Percentiles rank a stretch among this genome's conserved stretches.
phyloP scores from a whole-genome alignment of 164 flowering plant genomes.

The Vitis riparia region DNA sequence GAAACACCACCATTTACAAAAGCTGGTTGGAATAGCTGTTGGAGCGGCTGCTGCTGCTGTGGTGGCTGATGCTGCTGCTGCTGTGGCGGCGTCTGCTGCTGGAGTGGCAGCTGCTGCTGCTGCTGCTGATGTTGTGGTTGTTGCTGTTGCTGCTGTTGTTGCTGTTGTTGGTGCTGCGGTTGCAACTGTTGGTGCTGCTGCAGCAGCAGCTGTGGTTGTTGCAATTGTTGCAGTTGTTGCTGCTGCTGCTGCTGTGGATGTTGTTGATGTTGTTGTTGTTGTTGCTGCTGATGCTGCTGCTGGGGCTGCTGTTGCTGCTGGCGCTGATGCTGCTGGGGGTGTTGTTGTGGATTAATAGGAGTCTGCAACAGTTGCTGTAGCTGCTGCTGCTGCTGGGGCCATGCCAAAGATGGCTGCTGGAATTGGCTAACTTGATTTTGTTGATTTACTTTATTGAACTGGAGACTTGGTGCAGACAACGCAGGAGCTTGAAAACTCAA shows the following conservation, averaged over 20 bases:
- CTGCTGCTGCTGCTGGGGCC: conserved; percentile 60
- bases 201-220: conserved; percentile 18
- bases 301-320: conserved; percentile 30
- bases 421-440: conserved; percentile 51
- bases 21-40: conserved; percentile 29
- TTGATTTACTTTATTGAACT: conserved; percentile 53
- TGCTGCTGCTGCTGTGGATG: conserved; percentile 25
- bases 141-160: conserved; percentile 10
- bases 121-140: not conserved
- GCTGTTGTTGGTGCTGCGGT: conserved; percentile 33
- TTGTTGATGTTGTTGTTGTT: conserved; percentile 19
- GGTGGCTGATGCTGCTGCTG: conserved; percentile 21
- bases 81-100: conserved; percentile 6
- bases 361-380: conserved; percentile 43
- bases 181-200: conserved; percentile 35
- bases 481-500: conserved; percentile 74
- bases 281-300: conserved; percentile 35
- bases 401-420: conserved; percentile 48
- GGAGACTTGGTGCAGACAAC: conserved; percentile 45
- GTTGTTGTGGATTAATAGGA: conserved; percentile 33
- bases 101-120: not conserved
- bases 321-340: conserved; percentile 25
- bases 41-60: conserved; percentile 24
- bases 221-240: conserved; percentile 28
- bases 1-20: conserved; percentile 30